Evolutionary conservation across 169 alveolate genomes (phyloP).

Genomic region (Plasmodium yoelii): DNA sequence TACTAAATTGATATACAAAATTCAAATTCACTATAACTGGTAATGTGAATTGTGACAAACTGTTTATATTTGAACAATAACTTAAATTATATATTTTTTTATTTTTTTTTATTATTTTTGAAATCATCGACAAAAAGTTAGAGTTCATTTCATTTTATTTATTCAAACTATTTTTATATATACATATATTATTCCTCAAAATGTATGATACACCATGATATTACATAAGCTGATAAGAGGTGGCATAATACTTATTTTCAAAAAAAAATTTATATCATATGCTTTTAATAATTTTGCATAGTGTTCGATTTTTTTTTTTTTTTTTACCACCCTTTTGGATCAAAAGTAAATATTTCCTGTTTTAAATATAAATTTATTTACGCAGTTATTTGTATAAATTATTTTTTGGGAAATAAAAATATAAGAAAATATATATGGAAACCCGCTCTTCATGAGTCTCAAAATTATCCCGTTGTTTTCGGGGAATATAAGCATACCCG

Average conservation of each 20-base stretch:
- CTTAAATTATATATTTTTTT: constrained; percentile 17
- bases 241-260: neutral
- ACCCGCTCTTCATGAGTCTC: too few relatives aligned
- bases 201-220: neutral
- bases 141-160: constrained; percentile 41
- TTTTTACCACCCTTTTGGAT: neutral
- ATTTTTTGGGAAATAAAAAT: too few relatives aligned
- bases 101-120: constrained; percentile 31
- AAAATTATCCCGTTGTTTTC: too few relatives aligned
- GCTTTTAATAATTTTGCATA: neutral
- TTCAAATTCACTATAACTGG: neutral
- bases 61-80: constrained; percentile 11
- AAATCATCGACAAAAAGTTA: constrained; percentile 40
- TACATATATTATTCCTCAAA: neutral
- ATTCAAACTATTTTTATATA: neutral
- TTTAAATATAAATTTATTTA: too few relatives aligned
- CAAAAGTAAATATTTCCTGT: too few relatives aligned
- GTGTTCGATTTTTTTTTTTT: constrained; percentile 2
- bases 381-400: too few relatives aligned
- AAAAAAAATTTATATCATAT: too few relatives aligned
- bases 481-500: too few relatives aligned
- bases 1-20: constrained; percentile 6
- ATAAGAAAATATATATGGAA: too few relatives aligned
- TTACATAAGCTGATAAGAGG: neutral
- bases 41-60: neutral